Evolutionary conservation across 352 stramenopile genomes (phyloP).

Genomic region (Phytophthora hibernalis): DNA sequence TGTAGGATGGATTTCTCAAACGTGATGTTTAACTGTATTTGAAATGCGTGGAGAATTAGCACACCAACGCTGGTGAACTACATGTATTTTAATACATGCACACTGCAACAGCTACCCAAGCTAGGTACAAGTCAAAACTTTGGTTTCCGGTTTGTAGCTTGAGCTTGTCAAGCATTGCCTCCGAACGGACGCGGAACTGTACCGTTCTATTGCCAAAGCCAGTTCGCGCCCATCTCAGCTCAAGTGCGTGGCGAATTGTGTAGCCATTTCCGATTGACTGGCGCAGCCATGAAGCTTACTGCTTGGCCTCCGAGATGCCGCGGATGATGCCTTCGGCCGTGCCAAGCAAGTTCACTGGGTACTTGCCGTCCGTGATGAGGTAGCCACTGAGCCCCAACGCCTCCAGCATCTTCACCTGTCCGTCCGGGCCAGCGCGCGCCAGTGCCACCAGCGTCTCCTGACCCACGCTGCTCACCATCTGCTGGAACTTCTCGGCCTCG

Average conservation of each 20-base stretch:
- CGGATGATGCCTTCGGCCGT: conserved; percentile 80
- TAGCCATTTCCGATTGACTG: conserved; percentile 16
- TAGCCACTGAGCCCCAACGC: conserved; percentile 82
- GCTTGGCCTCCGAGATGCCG: conserved; percentile 59
- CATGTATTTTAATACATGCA: too few relatives aligned
- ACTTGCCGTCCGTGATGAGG: conserved; percentile 87
- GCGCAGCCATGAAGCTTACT: conserved; percentile 6
- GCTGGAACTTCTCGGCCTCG: conserved; percentile 83
- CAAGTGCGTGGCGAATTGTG: conserved; percentile 30
- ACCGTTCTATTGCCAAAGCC: conserved; percentile 9
- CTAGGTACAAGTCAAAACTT: too few relatives aligned
- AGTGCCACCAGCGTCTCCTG: conserved; percentile 81
- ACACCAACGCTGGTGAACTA: neutral
- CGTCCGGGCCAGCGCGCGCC: conserved; percentile 71
- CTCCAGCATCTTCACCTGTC: conserved; percentile 82
- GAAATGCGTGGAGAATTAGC: neutral
- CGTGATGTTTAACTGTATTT: neutral
- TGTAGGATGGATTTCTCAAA: too few relatives aligned
- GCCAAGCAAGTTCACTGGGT: conserved; percentile 77
- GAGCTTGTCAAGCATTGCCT: neutral
- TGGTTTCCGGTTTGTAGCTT: too few relatives aligned
- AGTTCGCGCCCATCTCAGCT: conserved; percentile 28
- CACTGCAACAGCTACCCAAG: neutral
- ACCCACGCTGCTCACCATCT: conserved; percentile 80
- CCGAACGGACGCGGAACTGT: neutral